phyloP scores from a whole-genome alignment of 2,329 filamentous ascomycete species.

The Alternaria triticimaculans region DNA sequence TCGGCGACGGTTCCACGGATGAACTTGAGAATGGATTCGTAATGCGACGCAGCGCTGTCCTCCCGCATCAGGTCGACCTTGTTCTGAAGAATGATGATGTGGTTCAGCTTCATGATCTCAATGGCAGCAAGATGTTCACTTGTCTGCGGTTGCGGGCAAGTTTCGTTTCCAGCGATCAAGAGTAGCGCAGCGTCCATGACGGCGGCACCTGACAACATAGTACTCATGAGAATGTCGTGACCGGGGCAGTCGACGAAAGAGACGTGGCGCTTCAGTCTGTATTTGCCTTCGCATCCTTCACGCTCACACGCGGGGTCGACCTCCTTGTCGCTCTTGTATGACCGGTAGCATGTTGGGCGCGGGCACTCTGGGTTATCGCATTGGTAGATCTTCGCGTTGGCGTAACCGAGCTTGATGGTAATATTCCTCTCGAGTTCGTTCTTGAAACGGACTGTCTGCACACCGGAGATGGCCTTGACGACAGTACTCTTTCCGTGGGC shows the following conservation, averaged over 20 bases:
- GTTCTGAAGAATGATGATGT: conserved; percentile 99
- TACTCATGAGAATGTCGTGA: conserved; percentile 99
- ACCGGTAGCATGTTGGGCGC: conserved; percentile 91
- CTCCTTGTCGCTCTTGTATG: conserved; percentile 99
- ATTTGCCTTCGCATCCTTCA: conserved; percentile 86
- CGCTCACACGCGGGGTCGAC: conserved; percentile 95
- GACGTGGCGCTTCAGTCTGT: conserved; percentile 71
- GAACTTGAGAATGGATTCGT: conserved; percentile 97
- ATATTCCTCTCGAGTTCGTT: conserved; percentile 99
- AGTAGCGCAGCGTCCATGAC: conserved; percentile 99
- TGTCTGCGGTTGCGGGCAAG: conserved; percentile 96
- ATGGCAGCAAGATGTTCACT: conserved; percentile 98
- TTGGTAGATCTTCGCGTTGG: conserved; percentile 99
- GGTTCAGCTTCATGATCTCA: conserved; percentile 99
- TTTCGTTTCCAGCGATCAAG: conserved; percentile 97
- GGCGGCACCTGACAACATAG: conserved; percentile 98
- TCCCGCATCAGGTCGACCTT: conserved; percentile 99
- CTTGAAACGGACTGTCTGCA: conserved; percentile 99
- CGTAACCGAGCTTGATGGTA: conserved; percentile 99
- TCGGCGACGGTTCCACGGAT: conserved; percentile 97
- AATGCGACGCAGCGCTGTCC: conserved; percentile 90
- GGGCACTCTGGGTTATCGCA: conserved; percentile 93
- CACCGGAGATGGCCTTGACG: conserved; percentile 98
- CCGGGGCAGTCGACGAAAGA: conserved; percentile 98
- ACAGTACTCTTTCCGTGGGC: conserved; percentile 99